Base-by-base conservation (phyloP, 2,329 filamentous ascomycete genomes). In the Ascochyta koolunga region DNA sequence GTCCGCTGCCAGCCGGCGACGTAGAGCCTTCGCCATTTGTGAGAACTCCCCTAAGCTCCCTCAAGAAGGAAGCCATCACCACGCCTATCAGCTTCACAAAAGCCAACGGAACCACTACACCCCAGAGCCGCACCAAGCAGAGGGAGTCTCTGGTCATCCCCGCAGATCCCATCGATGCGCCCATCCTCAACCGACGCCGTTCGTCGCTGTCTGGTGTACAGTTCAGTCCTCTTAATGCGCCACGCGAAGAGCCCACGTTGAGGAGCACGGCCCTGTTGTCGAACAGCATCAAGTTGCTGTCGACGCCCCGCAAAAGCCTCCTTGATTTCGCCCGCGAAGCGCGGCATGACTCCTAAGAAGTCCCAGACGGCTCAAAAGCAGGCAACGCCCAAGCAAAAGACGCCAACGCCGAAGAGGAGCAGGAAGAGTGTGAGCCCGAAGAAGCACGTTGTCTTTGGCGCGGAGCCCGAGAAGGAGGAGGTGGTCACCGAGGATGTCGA, bases 271-370 rank as follows among this genome's bases (percentile, higher is more conserved):
- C 66, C n/a, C 25, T 73, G 22, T 51, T 79, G 19, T 68, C 72
- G 7, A 77, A 79, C 54, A 79, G 72, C 32, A 79, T 81, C 62
- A 80, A 77, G 53, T 66, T 79, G 15, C 71, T 82, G 44, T 78
- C 77, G 0, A 82, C 79, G 0, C 79, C 79, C 5, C 69, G 79
- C 38, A 82, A 81, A 81, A 58, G 78, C 81, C 54, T 71, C 71
- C 5, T 58, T 73, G 16, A 57, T 72, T 9, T 80, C 79, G 13
- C 79, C 79, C 2, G 58, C 76, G 7, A 78, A 78, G 59, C 69
- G 71, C 25, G 66, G 68, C 21, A 59, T 68, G 54, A 74, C 71
- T 2, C 73, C 73, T 7, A 76, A 75, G 56, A 72, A 70, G 46
- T 59, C 67, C 3, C 64, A 70, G 29, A 74, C 70, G 19, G 72